phyloP scores from a whole-genome alignment of 192 early-diverging fungal species.

The Coemansia sp. region DNA sequence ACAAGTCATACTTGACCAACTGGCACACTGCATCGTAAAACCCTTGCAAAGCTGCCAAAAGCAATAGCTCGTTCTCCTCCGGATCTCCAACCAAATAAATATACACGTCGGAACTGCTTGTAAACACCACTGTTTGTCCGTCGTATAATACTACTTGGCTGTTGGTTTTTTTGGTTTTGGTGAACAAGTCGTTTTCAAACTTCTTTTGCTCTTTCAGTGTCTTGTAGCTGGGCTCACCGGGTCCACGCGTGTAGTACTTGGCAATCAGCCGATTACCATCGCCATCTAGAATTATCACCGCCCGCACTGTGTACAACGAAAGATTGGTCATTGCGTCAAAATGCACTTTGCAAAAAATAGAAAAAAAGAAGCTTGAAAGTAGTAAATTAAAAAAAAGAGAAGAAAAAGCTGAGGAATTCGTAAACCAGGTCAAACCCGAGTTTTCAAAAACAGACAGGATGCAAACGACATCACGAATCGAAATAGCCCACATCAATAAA shows the following conservation, averaged over 20 bases:
- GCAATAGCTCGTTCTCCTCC: constrained; percentile 94
- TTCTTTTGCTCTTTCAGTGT: constrained; percentile 79
- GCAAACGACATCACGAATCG: too few species aligned
- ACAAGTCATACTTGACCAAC: constrained; percentile 72
- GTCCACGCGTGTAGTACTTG: constrained; percentile 79
- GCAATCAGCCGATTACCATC: constrained; percentile 90
- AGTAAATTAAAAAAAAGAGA: not conserved
- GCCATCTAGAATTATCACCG: constrained; percentile 86
- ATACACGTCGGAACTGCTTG: constrained; percentile 80
- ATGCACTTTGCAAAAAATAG: not conserved
- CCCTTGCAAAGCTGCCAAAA: constrained; percentile 72
- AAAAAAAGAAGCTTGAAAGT: not conserved
- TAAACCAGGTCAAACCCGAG: too few species aligned
- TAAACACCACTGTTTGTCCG: constrained; percentile 87
- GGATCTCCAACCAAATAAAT: constrained; percentile 88
- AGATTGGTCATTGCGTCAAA: constrained; percentile 67
- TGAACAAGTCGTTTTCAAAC: constrained; percentile 90
- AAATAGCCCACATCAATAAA: too few species aligned
- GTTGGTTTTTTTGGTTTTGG: constrained; percentile 79
- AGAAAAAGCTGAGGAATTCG: not conserved
- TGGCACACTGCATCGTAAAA: constrained; percentile 84
- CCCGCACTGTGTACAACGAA: constrained; percentile 83
- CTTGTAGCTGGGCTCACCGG: constrained; percentile 29
- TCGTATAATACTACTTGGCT: constrained; percentile 95
- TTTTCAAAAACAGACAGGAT: too few species aligned